phyloP scores from a whole-genome alignment of 169 alveolate species.

The Perkinsus olseni region DNA sequence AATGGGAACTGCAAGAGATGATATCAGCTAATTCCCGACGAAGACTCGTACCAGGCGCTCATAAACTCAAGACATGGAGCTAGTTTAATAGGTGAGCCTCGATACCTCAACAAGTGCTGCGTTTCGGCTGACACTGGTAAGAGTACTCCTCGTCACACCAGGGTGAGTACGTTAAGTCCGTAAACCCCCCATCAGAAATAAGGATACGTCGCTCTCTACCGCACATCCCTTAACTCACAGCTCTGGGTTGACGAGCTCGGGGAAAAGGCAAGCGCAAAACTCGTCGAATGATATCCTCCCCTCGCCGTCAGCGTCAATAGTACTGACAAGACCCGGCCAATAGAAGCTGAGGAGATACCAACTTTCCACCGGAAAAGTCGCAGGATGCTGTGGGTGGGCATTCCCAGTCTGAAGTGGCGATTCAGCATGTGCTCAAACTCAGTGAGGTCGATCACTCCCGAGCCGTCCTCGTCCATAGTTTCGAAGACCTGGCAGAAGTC shows the following conservation, averaged over 20 bases:
- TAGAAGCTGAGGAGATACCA: not conserved
- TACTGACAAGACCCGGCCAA: not conserved
- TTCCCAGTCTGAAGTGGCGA: not conserved
- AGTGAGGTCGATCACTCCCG: not conserved
- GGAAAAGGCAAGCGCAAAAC: not conserved
- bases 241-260: not conserved
- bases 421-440: not conserved
- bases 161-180: too few species aligned
- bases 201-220: too few species aligned
- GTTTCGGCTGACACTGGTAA: too few species aligned
- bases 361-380: not conserved
- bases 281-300: not conserved
- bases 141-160: too few species aligned
- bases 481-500: not conserved
- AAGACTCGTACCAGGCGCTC: too few species aligned
- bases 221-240: not conserved
- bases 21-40: too few species aligned
- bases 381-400: not conserved
- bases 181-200: too few species aligned
- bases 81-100: too few species aligned
- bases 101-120: too few species aligned
- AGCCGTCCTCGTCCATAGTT: not conserved
- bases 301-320: not conserved
- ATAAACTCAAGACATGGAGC: too few species aligned
- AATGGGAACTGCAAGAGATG: too few species aligned